Evolutionary conservation across 495 filamentous ascomycete genomes (phyloP).

Genomic region (Entonaema liquescens): DNA sequence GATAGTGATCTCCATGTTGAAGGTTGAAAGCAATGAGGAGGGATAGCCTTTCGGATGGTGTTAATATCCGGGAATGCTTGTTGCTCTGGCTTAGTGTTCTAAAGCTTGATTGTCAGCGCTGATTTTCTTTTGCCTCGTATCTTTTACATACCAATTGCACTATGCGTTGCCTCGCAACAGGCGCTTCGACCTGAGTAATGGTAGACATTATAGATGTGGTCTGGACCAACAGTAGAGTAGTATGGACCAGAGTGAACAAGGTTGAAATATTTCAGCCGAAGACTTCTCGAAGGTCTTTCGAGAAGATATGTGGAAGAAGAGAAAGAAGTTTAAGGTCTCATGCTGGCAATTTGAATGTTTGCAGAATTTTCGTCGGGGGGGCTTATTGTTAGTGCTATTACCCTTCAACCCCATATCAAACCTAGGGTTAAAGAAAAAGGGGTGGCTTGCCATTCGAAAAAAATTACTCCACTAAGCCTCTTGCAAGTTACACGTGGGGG

Average conservation of each 20-base stretch:
- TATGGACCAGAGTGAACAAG: neutral
- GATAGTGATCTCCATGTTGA: slow-evolving; percentile 62
- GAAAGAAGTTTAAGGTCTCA: slow-evolving; percentile 1
- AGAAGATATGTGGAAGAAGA: neutral
- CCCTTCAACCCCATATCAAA: slow-evolving; percentile 13
- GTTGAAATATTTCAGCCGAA: slow-evolving; percentile 1
- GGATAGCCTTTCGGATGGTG: slow-evolving; percentile 73
- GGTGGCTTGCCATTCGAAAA: slow-evolving; percentile 22
- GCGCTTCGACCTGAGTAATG: slow-evolving; percentile 31
- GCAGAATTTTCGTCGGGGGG: slow-evolving; percentile 29
- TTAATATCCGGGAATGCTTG: slow-evolving; percentile 58
- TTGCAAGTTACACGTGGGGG: slow-evolving; percentile 37
- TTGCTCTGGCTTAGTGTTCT: slow-evolving; percentile 33
- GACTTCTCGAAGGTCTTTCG: neutral
- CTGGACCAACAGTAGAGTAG: neutral
- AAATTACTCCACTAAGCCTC: slow-evolving; percentile 27
- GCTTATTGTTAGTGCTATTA: slow-evolving; percentile 22
- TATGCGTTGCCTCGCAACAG: slow-evolving; percentile 23
- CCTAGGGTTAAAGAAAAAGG: slow-evolving; percentile 21
- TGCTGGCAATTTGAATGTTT: slow-evolving; percentile 19
- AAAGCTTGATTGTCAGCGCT: slow-evolving; percentile 2
- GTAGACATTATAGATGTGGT: slow-evolving; percentile 33
- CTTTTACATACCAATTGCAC: slow-evolving; percentile 26
- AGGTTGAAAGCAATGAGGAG: slow-evolving; percentile 72
- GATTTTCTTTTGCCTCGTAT: neutral